Evolutionary conservation across 345 rosid species (phyloP).

Genomic region (Hirschfeldia incana): DNA sequence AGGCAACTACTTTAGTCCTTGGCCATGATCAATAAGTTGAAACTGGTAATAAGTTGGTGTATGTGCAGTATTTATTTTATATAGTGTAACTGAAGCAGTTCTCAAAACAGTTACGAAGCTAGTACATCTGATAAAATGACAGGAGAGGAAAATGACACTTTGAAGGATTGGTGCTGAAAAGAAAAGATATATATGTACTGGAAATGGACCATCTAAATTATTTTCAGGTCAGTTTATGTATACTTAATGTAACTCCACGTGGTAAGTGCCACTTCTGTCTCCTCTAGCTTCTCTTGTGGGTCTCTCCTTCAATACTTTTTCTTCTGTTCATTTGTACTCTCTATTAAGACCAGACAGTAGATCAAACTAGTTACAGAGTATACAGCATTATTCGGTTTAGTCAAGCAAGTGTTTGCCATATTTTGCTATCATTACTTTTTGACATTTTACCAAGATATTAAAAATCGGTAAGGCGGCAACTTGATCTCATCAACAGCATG

Average conservation of each 20-base stretch:
- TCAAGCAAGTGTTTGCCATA: slow-evolving; percentile 3
- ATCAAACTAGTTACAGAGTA: not conserved
- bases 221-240: slow-evolving; percentile 31
- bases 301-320: slow-evolving; percentile 16
- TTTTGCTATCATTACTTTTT: not conserved
- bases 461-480: too few species aligned
- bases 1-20: not conserved
- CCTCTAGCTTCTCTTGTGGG: slow-evolving; percentile 31
- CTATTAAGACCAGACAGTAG: not conserved
- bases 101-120: slow-evolving; percentile 14
- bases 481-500: too few species aligned
- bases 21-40: slow-evolving; percentile 2
- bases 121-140: slow-evolving; percentile 28
- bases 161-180: slow-evolving; percentile 2
- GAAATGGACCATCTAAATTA: slow-evolving; percentile 24
- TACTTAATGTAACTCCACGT: slow-evolving; percentile 34
- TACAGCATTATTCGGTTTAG: not conserved
- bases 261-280: slow-evolving; percentile 37
- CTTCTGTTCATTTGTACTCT: slow-evolving; percentile 6
- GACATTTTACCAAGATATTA: not conserved
- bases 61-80: not conserved
- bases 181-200: not conserved
- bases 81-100: not conserved
- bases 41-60: not conserved
- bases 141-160: slow-evolving; percentile 29